phyloP scores from a whole-genome alignment of 1,284 basidiomycete genomes.

The Waitea zeae region DNA sequence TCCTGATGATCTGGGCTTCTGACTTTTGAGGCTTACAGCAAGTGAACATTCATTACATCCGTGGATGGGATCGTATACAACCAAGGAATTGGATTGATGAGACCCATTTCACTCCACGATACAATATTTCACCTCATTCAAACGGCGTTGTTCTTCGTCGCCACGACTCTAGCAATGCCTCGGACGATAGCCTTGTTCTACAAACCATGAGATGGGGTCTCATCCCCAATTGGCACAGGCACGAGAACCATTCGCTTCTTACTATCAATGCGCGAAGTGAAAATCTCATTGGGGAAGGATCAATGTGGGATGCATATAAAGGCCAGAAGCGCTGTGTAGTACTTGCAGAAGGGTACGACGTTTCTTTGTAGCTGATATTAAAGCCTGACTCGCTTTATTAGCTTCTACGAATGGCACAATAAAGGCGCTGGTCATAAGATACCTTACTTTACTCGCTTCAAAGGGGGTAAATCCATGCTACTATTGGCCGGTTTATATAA shows the following conservation, averaged over 20 bases:
- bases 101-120: background rate
- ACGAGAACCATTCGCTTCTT: slow-evolving; percentile 48
- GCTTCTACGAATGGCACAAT: slow-evolving; percentile 86
- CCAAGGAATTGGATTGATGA: background rate
- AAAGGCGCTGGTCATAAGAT: slow-evolving; percentile 64
- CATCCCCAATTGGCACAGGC: slow-evolving; percentile 72
- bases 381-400: slow-evolving; percentile 16
- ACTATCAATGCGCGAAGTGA: slow-evolving; percentile 88
- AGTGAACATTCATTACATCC: background rate
- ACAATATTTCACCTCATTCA: background rate
- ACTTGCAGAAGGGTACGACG: slow-evolving; percentile 51
- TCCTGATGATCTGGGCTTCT: background rate
- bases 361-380: background rate
- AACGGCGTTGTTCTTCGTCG: background rate
- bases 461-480: slow-evolving; percentile 56
- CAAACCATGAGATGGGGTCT: slow-evolving; percentile 88
- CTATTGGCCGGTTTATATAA: slow-evolving; percentile 79
- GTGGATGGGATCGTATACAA: background rate
- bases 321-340: slow-evolving; percentile 68
- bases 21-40: background rate
- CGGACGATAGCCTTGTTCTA: slow-evolving; percentile 16
- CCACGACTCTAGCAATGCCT: background rate
- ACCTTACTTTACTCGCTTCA: slow-evolving; percentile 67
- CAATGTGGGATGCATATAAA: slow-evolving; percentile 73
- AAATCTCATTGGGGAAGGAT: slow-evolving; percentile 45